Base-by-base conservation (phyloP, 2,329 filamentous ascomycete genomes). In the Talaromyces piceae region DNA sequence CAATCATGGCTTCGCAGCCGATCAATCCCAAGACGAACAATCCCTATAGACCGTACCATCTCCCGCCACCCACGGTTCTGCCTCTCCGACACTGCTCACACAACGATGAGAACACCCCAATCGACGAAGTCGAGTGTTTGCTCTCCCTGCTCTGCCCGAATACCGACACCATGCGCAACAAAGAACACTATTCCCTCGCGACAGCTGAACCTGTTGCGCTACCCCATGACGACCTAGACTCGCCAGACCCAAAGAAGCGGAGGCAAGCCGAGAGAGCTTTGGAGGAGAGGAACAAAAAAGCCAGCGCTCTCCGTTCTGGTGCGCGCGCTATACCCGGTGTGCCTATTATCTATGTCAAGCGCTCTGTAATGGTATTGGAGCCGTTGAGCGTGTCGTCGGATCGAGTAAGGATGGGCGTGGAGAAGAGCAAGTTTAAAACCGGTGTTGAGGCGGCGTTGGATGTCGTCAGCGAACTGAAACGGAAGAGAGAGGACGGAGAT, bases 291-390 rank as follows among this genome's bases (percentile, higher is more conserved):
- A 57, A 64, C 49, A 57, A 63, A 58, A 57, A 66, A 22, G 59
- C 67, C 3, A 55, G 56, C 31, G 53, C 64, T 26, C 61, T 77
- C 23, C 61, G 73, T 12, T 58, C 64, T 8, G 61, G 60, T 9
- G 72, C 72, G 43, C 64, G 74, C 39, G 58, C 67, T 16, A 70
- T 76, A 9, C 72, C 72, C 12, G 74, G 74, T 46, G 73, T 76
- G 27, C 74, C 74, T 13, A 71, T 76, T 25, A 69, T 77, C 41
- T 77, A 75, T 58, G 74, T 77, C 27, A 76, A 76, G 61, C 65
- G 74, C 44, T 75, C 73, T 13, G 73, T 76, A 6, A 76, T 76
- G 73, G 67, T 76, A 12, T 58, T 76, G 50, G 73, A 76, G 59
- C 73, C 74, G 12, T 64, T 76, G 66, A 74, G 72, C 50, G 65